Evolutionary conservation across 768 basidiomycete genomes (phyloP), one percentile per base, ranked within the genome.

Genomic region (Podaxis carcinomalis): DNA sequence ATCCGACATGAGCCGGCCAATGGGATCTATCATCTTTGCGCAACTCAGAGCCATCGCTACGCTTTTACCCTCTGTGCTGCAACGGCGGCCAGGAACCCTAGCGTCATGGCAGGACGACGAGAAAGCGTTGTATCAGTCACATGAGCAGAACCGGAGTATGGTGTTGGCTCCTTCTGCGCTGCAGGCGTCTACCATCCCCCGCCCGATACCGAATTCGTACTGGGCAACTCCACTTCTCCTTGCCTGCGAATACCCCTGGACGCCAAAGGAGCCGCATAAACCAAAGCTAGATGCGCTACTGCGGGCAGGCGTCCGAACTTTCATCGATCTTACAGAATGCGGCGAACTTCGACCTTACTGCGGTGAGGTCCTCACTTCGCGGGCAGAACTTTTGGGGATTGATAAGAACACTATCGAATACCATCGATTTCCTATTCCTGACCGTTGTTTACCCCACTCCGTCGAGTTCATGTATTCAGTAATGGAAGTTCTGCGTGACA

Each of bases 221-320:
- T 92, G 90, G 90, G 90, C 89, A 0, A 90, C 89, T 0, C 79
- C 85, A 0, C 73, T 78, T 10, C 80, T 92, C 37, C 78, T 91
- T 57, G 90, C 90, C 0, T 91, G 89, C 81, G 90, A 92, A 68
- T 92, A 91, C 71, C 90, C 90, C 1, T 92, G 87, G 84, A 75
- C 83, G 16, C 88, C 87, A 3, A 80, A 78, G 62, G 77, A 81
- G 70, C 74, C 78, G 6, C 70, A 77, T 62, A 79, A 78, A 57
- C 87, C 88, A 63, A 91, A 92, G 68, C 81, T 92, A 63, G 89
- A 90, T 74, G 83, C 84, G 0, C 79, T 92, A 54, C 83, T 92
- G 25, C 74, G 74, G 9, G 83, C 88, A 1, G 90, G 90, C 51
- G 86, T 90, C 6, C 86, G 88, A 62, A 90, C 90, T 4, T 92